Percentiles rank a stretch among this genome's conserved stretches.
These are phyloP conservation scores for Linderniella brevidens DNA, from an alignment of 257 asterid species.

Conservation along the genomic window DNA sequence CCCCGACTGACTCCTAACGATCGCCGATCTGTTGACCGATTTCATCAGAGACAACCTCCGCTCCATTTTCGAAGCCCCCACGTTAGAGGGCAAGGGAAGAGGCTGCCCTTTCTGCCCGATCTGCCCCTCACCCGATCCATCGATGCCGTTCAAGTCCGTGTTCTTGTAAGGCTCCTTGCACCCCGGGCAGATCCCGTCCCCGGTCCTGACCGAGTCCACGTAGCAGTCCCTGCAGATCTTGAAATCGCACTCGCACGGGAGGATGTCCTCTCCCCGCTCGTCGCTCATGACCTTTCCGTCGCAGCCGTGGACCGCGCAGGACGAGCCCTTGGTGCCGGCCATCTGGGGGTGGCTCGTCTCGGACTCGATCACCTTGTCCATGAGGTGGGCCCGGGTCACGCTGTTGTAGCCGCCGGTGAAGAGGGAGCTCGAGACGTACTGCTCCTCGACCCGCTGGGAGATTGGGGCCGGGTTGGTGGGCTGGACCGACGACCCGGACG, in stretches of 20 bases:
- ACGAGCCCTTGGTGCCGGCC: conserved; percentile 68
- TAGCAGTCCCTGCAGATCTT: conserved; percentile 64
- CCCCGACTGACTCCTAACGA: conserved; percentile 32
- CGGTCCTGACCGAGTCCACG: conserved; percentile 40
- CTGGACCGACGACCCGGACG: conserved; percentile 10
- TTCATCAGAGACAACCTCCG: conserved; percentile 60
- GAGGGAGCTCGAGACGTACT: conserved; percentile 54
- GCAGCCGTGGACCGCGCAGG: conserved; percentile 51
- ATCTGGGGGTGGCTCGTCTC: conserved; percentile 70
- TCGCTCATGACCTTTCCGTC: conserved; percentile 68
- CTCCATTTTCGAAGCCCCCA: conserved; percentile 46
- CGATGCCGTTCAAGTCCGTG: conserved; percentile 20
- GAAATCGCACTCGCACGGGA: conserved; percentile 76
- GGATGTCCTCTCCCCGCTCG: conserved; percentile 54
- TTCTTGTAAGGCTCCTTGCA: conserved; percentile 60
- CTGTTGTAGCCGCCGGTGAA: conserved; percentile 61
- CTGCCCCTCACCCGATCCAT: conserved; percentile 2
- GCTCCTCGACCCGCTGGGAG: conserved; percentile 71
- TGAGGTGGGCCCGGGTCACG: conserved; percentile 59
- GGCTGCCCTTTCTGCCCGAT: conserved; percentile 25
- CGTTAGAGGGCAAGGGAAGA: conserved; percentile 33
- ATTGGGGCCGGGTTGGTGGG: conserved; percentile 14
- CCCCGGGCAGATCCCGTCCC: conserved; percentile 68
- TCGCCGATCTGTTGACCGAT: conserved; percentile 28
- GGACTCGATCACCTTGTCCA: conserved; percentile 77